Base-by-base conservation (phyloP, 2,329 filamentous ascomycete species). In the Botrytis elliptica region DNA sequence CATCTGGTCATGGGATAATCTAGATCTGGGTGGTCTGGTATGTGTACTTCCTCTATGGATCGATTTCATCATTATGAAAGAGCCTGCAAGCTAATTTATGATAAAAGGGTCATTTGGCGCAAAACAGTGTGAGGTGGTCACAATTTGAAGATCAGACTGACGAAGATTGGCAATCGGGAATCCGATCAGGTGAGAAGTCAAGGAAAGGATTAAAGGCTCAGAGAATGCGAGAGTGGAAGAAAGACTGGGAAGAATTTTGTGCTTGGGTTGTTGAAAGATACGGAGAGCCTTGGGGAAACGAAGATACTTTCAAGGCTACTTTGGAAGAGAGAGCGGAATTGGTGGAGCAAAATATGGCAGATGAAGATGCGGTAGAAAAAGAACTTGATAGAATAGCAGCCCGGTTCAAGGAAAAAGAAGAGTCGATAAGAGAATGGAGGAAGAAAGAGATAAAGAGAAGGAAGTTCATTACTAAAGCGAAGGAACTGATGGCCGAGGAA, bases 71-170 rank as follows among this genome's bases (percentile, higher is more conserved):
- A 1, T 57, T 29, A 20, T 14, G 42, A 33, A 49, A 18, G 64
- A 36, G 14, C 25, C 1, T 36, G 20, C 22, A 44, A 70, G 49
- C 71, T 75, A 44, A 77, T 38, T 4, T 57, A 2, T 29, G 25
- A 60, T 36, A 57, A 38, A 42, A 78, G 77, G 78, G 75, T 14
- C 76, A 76, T 33, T 86, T 98, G 78, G 94, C 94, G 0, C 93
- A 98, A 85, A 98, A 97, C 80, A 96, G 93, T 76, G 89, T 98
- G 62, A 87, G 92, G 55, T 98, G 93, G 93, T 91, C 93, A 14
- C 91, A 90, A 22, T 95, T 94, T 78, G 93, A 96, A 80, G 94
- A 97, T 78, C 89, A 93, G 81, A 86, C 84, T 33, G 82, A 88
- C 4, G 87, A 90, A n/a, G 89, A 91, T 68, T 97, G 94, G 93